A percentile compares a stretch with the other conserved stretches of the same genome.
Conservation (phyloP, 164 flowering plant genomes). For the Nelumbo lutea region DNA sequence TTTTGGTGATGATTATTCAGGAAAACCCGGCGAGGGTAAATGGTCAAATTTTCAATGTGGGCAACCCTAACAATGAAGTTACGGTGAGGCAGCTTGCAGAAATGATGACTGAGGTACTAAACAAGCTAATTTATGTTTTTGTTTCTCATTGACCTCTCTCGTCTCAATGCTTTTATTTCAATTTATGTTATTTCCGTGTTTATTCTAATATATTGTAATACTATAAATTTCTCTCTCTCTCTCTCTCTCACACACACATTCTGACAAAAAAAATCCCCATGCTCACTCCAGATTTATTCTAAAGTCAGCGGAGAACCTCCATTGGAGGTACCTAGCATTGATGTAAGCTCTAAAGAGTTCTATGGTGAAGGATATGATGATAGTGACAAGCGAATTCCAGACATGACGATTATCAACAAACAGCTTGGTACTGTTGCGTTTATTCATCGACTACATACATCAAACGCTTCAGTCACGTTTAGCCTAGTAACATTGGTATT, state of each 20-base stretch:
- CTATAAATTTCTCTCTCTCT: neutral
- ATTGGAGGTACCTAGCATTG: slow-evolving; percentile 66
- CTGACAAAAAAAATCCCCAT: neutral
- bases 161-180: neutral
- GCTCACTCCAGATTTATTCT: slow-evolving; percentile 53
- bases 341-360: slow-evolving; percentile 90
- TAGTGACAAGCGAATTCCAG: slow-evolving; percentile 90
- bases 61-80: slow-evolving; percentile 30
- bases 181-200: neutral
- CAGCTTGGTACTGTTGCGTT: slow-evolving; percentile 65
- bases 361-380: slow-evolving; percentile 98
- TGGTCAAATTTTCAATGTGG: slow-evolving; percentile 30
- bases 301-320: slow-evolving; percentile 82
- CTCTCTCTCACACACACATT: too few species aligned
- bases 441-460: neutral
- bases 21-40: slow-evolving; percentile 24
- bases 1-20: slow-evolving; percentile 7
- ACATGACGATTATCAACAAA: slow-evolving; percentile 90
- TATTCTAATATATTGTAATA: neutral
- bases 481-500: too few species aligned
- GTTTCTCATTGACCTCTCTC: neutral
- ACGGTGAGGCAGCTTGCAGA: slow-evolving; percentile 27
- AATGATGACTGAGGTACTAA: slow-evolving; percentile 25
- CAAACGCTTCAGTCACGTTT: too few species aligned
- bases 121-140: neutral